Base-by-base conservation (phyloP, 169 alveolate genomes). In the Cyclospora cayetanensis region DNA sequence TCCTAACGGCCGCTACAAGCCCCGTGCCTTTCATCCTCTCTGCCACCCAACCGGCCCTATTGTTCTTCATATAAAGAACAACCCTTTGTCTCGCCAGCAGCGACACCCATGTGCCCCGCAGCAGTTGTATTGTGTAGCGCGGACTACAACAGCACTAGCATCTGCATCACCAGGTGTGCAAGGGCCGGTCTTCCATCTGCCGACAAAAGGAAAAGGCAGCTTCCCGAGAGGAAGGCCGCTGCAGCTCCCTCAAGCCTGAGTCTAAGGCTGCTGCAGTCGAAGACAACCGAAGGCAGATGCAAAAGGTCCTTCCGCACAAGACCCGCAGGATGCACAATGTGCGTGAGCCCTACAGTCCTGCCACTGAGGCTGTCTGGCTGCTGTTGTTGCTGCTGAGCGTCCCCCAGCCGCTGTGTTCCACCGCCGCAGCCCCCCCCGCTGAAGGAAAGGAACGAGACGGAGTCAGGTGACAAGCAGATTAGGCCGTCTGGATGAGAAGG, bases 241-340 rank as follows among this genome's bases (percentile, higher is more conserved):
- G 63, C 65, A 52, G 65, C 31, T 7, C 41, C 90, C 9, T 29
- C 53, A 39, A 82, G 90, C 31, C 42, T 35, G 37, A 53, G 84
- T 20, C 72, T n/a, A 27, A 85, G 46, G 1, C 39, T n/a, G 74
- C 92, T 85, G 20, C 43, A 50, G 60, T 85, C 84, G 50, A 65
- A 85, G 50, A 85, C 52, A 37, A 43, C 92, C 31, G 85, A n/a
- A 39, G 92, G 85, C 2, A 85, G 85, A 7, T 25, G 50, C 53
- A 7, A 22, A 41, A 85, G 70, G 66, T 85, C 92, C n/a, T 27
- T 34, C 9, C 92, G 4, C 22, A 53, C 66, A 31, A 65, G 35
- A 22, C 92, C 92, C 12, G 92, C 92, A 27, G 80, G 72, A 39
- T 85, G 42, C n/a, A 85, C 53, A 7, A 85, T 37, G 18, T 85